These are phyloP conservation scores for Trichoderma koningii DNA, from an alignment of 2,329 filamentous ascomycete genomes.

Conservation along the genomic window DNA sequence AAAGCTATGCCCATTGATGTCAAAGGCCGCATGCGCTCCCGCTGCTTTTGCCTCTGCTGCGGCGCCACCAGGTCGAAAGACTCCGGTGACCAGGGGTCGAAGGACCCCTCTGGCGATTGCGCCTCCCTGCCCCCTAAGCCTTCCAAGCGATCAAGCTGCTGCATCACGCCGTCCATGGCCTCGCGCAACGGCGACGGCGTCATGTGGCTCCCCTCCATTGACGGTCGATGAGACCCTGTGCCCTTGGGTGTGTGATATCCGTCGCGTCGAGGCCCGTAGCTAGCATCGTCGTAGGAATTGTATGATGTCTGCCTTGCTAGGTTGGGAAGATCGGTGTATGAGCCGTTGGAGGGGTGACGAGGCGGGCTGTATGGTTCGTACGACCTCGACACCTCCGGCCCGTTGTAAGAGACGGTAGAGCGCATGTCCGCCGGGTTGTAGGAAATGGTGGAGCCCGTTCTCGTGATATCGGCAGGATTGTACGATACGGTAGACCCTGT, in stretches of 20 bases:
- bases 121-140: constrained; percentile 53
- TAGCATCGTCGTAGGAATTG: constrained; percentile 45
- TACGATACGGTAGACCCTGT: constrained; percentile 43
- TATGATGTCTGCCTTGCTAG: constrained; percentile 45
- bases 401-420: constrained; percentile 40
- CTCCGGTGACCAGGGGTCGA: constrained; percentile 88
- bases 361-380: constrained; percentile 32
- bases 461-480: constrained; percentile 27
- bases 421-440: constrained; percentile 39
- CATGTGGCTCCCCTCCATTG: constrained; percentile 65
- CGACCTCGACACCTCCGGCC: constrained; percentile 40
- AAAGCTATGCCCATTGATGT: constrained; percentile 73
- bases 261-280: constrained; percentile 28
- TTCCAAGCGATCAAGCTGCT: constrained; percentile 81
- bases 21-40: constrained; percentile 52
- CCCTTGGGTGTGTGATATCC: constrained; percentile 56
- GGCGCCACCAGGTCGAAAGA: constrained; percentile 65
- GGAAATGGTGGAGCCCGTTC: constrained; percentile 33
- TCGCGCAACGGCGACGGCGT: constrained; percentile 91
- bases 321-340: constrained; percentile 37
- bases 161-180: constrained; percentile 98
- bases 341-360: constrained; percentile 30
- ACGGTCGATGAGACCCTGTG: constrained; percentile 67
- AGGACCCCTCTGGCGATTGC: constrained; percentile 58
- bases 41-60: constrained; percentile 30